Conservation (phyloP, 2,329 filamentous ascomycete species). For the Hirsutella thompsonii region DNA sequence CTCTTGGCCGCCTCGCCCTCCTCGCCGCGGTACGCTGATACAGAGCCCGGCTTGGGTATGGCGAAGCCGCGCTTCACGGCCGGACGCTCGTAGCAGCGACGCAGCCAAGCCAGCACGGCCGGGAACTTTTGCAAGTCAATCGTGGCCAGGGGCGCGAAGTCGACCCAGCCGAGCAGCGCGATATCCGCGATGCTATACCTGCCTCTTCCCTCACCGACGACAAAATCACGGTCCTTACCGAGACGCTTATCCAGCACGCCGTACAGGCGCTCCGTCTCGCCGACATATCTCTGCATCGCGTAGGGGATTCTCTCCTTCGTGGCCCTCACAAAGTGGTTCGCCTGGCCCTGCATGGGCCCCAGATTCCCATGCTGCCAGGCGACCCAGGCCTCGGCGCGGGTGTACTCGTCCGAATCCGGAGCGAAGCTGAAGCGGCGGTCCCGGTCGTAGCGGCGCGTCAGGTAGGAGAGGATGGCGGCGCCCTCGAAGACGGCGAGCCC, state of each 20-base stretch:
- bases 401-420: slow-evolving; percentile 23
- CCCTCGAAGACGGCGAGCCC: slow-evolving; percentile 60
- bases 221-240: slow-evolving; percentile 30
- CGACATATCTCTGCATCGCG: slow-evolving; percentile 59
- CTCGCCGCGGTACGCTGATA: slow-evolving; percentile 5
- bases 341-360: slow-evolving; percentile 61
- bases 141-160: slow-evolving; percentile 24
- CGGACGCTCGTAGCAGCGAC: slow-evolving; percentile 51
- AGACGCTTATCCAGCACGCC: slow-evolving; percentile 58
- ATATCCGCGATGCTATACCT: slow-evolving; percentile 61
- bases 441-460: slow-evolving; percentile 58
- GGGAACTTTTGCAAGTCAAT: slow-evolving; percentile 51
- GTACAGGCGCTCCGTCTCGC: slow-evolving; percentile 64
- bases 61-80: slow-evolving; percentile 61
- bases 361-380: slow-evolving; percentile 64
- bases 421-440: slow-evolving; percentile 30
- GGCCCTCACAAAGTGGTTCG: slow-evolving; percentile 59
- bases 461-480: slow-evolving; percentile 59
- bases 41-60: slow-evolving; percentile 47
- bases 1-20: slow-evolving; percentile 10
- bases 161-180: slow-evolving; percentile 57
- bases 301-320: slow-evolving; percentile 59
- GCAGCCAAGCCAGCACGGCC: slow-evolving; percentile 59
- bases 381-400: slow-evolving; percentile 35
- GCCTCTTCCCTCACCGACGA: slow-evolving; percentile 39